A percentile compares a stretch with the other conserved stretches of the same genome.
phyloP scores from a whole-genome alignment of 2,329 filamentous ascomycete species.

The Penicillium olsonii region DNA sequence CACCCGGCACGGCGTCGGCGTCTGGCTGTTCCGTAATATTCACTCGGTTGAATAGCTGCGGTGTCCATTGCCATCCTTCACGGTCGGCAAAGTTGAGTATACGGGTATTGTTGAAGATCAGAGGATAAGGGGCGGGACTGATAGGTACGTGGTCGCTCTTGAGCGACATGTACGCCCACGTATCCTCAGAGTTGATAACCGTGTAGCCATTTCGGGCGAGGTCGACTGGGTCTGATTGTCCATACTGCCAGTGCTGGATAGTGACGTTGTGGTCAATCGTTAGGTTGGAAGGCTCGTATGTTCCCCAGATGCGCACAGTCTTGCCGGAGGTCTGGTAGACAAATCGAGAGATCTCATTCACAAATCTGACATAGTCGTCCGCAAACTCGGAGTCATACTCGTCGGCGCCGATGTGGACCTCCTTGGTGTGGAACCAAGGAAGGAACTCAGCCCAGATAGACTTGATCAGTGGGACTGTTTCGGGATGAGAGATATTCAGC shows the following conservation, averaged over 20 bases:
- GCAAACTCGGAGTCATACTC: constrained; percentile 53
- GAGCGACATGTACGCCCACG: constrained; percentile 57
- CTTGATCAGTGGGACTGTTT: constrained; percentile 56
- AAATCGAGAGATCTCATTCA: constrained; percentile 54
- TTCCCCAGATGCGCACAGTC: constrained; percentile 58
- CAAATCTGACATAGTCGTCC: constrained; percentile 55
- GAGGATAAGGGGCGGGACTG: constrained; percentile 49
- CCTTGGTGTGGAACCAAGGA: constrained; percentile 59
- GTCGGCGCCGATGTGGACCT: constrained; percentile 59
- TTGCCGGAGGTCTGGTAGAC: constrained; percentile 48
- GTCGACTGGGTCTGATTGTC: constrained; percentile 54
- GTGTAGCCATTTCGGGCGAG: constrained; percentile 50
- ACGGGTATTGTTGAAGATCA: constrained; percentile 49
- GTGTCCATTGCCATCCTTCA: constrained; percentile 48
- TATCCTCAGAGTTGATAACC: constrained; percentile 57
- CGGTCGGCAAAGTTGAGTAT: constrained; percentile 54
- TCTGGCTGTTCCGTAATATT: constrained; percentile 53
- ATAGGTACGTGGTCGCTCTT: constrained; percentile 59
- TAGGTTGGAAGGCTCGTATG: constrained; percentile 49
- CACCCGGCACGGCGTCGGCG: constrained; percentile 47
- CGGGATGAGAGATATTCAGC: constrained; percentile 58
- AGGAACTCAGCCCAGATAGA: constrained; percentile 58
- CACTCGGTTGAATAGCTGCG: constrained; percentile 53
- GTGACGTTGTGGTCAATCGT: constrained; percentile 50
- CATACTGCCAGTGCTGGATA: constrained; percentile 60